phyloP scores from a whole-genome alignment of 805 yeast genomes.

The Wickerhamomyces ciferrii region DNA sequence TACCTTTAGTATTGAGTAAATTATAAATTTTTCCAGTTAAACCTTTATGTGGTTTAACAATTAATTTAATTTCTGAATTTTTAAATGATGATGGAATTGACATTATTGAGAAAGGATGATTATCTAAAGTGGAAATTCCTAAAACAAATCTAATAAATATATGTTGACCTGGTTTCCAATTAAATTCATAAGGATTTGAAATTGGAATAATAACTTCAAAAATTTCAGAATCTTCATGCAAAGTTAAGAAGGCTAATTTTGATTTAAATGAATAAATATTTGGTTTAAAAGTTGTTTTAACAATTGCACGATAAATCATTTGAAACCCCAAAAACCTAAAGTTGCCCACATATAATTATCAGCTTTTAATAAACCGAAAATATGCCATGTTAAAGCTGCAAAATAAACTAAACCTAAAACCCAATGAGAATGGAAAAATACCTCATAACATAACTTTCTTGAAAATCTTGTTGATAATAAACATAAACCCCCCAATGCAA shows the following conservation, averaged over 20 bases:
- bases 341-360: slow-evolving; percentile 45
- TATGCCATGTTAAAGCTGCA: slow-evolving; percentile 40
- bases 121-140: slow-evolving; percentile 40
- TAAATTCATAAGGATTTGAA: slow-evolving; percentile 22
- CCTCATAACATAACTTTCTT: slow-evolving; percentile 38
- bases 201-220: slow-evolving; percentile 30
- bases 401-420: slow-evolving; percentile 41
- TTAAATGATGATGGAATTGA: slow-evolving; percentile 21
- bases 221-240: slow-evolving; percentile 19
- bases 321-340: slow-evolving; percentile 48
- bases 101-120: slow-evolving; percentile 52
- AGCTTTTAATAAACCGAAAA: slow-evolving; percentile 26
- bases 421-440: slow-evolving; percentile 51
- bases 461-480: slow-evolving; percentile 34
- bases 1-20: slow-evolving; percentile 21
- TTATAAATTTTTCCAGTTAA: slow-evolving; percentile 33
- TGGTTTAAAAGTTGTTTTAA: slow-evolving; percentile 42
- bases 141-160: slow-evolving; percentile 39
- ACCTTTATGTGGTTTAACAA: slow-evolving; percentile 42
- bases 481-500: slow-evolving; percentile 38
- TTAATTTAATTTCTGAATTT: slow-evolving; percentile 31
- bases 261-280: slow-evolving; percentile 33
- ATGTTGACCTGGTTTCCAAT: slow-evolving; percentile 55
- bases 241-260: slow-evolving; percentile 26
- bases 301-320: slow-evolving; percentile 37